Evolutionary conservation across 192 early-diverging fungal genomes (phyloP), one percentile per base, ranked within the genome.

Genomic region (Coemansia sp.): DNA sequence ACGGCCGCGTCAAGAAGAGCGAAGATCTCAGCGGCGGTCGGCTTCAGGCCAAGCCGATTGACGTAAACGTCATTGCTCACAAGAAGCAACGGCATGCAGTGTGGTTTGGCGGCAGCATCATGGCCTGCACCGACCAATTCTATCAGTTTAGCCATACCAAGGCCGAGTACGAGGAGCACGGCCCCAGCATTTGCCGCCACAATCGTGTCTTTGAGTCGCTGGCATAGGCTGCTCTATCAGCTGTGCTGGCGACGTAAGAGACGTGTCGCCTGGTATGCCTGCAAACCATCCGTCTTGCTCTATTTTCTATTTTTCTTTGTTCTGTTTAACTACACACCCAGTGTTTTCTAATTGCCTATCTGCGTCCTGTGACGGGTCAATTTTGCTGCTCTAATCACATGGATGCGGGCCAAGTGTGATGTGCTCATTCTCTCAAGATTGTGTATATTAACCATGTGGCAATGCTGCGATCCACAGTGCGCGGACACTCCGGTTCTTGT

Each of bases 11-110:
- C 55, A 83, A 83, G 60, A 80, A 71, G 62, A 89, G 89, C 66
- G 91, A 94, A 68, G 84, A 85, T 44, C 81, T 92, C 36, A 91
- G 87, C 74, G 87, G 91, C 51, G 84, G 89, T 52, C 68, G 81
- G 59, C 75, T 89, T 28, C 83, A 90, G 81, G 85, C 91, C 15
- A 90, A 84, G 48, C 87, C 88, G 26, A 93, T 99, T 69, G 95
- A 97, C 26, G 97, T 99, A 49, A 97, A 94, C 66, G 97, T 99
- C 40, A 85, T 99, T 31, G 87, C 89, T n/a, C 95, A 99, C 87
- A 95, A 95, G 87, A 94, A 93, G 79, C 97, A 98, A 76, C 87
- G 97, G 48, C 91, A 98, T 68, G 97, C 97, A n/a, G 97, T 98
- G 19, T 98, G 97, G 97, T 97, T 91, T 73, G 97, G 97, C 64